Evolutionary conservation across 1,284 basidiomycete genomes (phyloP), one percentile per base, ranked within the genome.

Genomic region (Rugiboletus extremiorientalis): DNA sequence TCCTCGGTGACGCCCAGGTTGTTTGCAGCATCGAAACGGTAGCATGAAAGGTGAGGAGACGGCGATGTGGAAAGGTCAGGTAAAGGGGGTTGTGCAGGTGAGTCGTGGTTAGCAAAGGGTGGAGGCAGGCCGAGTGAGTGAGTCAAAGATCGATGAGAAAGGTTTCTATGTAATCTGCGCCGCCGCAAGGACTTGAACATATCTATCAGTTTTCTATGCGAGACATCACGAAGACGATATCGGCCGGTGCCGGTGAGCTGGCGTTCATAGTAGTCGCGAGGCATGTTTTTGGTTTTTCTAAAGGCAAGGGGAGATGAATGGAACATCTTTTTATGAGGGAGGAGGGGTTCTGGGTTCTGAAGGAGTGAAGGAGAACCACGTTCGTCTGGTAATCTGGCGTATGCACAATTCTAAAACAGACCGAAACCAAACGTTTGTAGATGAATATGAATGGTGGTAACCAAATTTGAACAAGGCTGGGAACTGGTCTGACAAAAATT

Each of bases 141-240:
- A 28, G 50, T 36, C n/a, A 57, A 42, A 41, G 59, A 46, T n/a
- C 43, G 58, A 34, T 14, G 55, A 30, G 56, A 44, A 48, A 45
- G 27, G 5, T 56, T 38, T 45, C 43, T 54, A 33, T 45, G 58
- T 41, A 64, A 41, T 51, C 58, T 54, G 18, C 55, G 49, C 27
- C 37, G 53, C 27, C 69, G 61, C 42, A 70, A 42, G 33, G 65
- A 68, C 48, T 69, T 67, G 65, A 71, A 55, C 36, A 72, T 45
- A 16, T 65, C 55, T 6, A 45, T 48, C n/a, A 71, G 47, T 59
- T 68, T 69, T 15, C 59, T 55, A 31, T 52, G 58, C 6, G 70
- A 55, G 25, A 59, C 49, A 25, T 69, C 67, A 15, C 54, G 53
- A 48, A 67, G 51, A 40, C 58, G 63, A 47, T 40, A 56, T 33